Percentiles rank a stretch among this genome's conserved stretches.
These are phyloP conservation scores for Aspergillus phoenicis DNA, from an alignment of 2,329 filamentous ascomycete genomes.

Conservation along the genomic window DNA sequence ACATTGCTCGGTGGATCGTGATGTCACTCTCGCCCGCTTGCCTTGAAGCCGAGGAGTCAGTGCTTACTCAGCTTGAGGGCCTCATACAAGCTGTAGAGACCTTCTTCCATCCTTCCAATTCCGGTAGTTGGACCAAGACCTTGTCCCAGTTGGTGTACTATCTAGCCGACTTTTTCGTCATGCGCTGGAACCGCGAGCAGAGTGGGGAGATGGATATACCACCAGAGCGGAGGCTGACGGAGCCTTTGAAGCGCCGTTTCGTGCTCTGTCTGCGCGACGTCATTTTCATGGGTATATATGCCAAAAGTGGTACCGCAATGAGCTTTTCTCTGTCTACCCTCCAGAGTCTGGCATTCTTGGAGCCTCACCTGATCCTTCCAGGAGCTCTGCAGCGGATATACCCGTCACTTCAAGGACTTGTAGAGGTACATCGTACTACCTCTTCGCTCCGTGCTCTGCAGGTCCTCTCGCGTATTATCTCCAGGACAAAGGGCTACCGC, in stretches of 20 bases:
- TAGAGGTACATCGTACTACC: constrained; percentile 94
- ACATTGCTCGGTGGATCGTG: constrained; percentile 89
- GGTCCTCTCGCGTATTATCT: constrained; percentile 88
- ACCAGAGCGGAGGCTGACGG: constrained; percentile 73
- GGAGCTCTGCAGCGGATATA: constrained; percentile 95
- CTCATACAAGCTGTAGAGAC: constrained; percentile 94
- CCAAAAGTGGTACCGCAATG: constrained; percentile 89
- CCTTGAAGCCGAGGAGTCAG: constrained; percentile 73
- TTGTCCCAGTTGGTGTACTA: constrained; percentile 90
- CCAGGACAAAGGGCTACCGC: constrained; percentile 90
- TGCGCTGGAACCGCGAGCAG: constrained; percentile 94
- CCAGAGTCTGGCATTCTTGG: constrained; percentile 84
- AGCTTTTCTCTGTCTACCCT: constrained; percentile 89
- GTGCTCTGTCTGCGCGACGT: constrained; percentile 88
- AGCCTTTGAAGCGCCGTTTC: constrained; percentile 82
- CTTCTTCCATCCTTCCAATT: constrained; percentile 98
- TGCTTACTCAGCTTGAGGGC: constrained; percentile 82
- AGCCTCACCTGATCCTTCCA: constrained; percentile 87
- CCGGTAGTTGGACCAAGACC: constrained; percentile 86
- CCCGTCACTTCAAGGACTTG: constrained; percentile 91
- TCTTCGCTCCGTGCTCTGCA: constrained; percentile 90
- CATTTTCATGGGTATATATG: constrained; percentile 97
- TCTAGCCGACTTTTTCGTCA: constrained; percentile 92
- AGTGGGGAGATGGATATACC: constrained; percentile 90
- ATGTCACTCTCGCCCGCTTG: constrained; percentile 89